These are phyloP conservation scores for Tuctoria greenei DNA, from an alignment of 176 grass and related monocot species.

Conservation along the genomic window DNA sequence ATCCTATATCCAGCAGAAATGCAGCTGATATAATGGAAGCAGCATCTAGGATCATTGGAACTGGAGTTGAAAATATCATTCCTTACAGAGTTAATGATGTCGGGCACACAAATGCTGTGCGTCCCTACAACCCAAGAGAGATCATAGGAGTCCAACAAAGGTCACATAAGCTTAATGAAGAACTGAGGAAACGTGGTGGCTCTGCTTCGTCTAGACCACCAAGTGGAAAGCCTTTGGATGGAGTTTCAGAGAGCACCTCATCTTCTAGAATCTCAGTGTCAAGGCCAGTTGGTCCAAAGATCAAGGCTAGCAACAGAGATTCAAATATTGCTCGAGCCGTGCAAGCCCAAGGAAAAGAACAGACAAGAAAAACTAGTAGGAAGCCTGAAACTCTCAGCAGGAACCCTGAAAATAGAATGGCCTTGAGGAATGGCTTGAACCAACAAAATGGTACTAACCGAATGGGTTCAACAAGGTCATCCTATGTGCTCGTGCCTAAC, in stretches of 20 bases:
- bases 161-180: conserved; percentile 47
- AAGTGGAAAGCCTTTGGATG: conserved; percentile 45
- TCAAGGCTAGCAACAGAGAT: conserved; percentile 33
- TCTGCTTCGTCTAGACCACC: conserved; percentile 25
- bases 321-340: conserved; percentile 36
- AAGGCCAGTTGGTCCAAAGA: conserved; percentile 51
- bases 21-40: conserved; percentile 81
- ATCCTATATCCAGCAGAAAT: conserved; percentile 58
- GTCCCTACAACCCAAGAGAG: conserved; percentile 47
- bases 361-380: conserved; percentile 34
- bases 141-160: conserved; percentile 36
- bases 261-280: conserved; percentile 28
- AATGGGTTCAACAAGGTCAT: conserved; percentile 13
- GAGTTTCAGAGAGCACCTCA: conserved; percentile 30
- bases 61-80: conserved; percentile 43
- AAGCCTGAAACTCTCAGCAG: conserved; percentile 36
- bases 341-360: conserved; percentile 52
- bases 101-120: conserved; percentile 35
- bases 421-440: conserved; percentile 30
- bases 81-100: conserved; percentile 37
- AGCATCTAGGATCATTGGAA: conserved; percentile 65
- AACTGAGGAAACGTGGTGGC: conserved; percentile 23
- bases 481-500: conserved; percentile 56
- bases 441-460: conserved; percentile 45
- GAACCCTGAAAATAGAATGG: conserved; percentile 23